A percentile compares a stretch with the other conserved stretches of the same genome.
phyloP scores from a whole-genome alignment of 495 filamentous ascomycete species.

The Neurospora terricola region DNA sequence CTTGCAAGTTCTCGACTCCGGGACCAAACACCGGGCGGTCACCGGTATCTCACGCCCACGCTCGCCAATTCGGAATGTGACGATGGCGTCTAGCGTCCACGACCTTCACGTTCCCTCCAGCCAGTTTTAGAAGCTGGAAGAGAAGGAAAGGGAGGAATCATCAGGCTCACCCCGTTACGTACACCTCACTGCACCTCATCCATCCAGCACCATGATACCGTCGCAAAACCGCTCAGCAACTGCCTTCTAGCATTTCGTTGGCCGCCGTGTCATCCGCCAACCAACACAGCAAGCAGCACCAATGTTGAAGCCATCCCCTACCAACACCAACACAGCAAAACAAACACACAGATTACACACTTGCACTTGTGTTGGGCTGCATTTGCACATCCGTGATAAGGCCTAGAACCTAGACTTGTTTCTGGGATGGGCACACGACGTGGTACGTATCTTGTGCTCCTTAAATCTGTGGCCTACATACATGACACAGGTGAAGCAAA shows the following conservation, averaged over 20 bases:
- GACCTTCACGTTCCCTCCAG: background rate
- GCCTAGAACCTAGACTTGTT: background rate
- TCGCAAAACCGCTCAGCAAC: background rate
- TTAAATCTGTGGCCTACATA: background rate
- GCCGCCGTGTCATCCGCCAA: background rate
- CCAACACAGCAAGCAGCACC: background rate
- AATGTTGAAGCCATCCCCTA: background rate
- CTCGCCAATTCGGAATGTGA: background rate
- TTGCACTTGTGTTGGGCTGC: background rate
- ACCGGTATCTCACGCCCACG: background rate
- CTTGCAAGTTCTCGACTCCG: background rate
- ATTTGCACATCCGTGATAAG: background rate
- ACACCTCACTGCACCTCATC: background rate
- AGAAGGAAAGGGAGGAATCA: background rate
- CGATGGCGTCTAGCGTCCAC: background rate
- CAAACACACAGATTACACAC: background rate
- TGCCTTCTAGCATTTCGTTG: background rate
- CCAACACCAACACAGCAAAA: background rate
- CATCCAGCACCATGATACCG: background rate
- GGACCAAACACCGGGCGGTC: background rate
- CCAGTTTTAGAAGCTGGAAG: background rate
- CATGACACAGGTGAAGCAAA: background rate
- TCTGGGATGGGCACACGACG: background rate
- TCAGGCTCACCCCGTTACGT: background rate
- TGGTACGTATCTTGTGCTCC: background rate